Evolutionary conservation across 2,329 filamentous ascomycete genomes (phyloP), one percentile per base, ranked within the genome.

Genomic region (Chrysoporthe austroafricana): DNA sequence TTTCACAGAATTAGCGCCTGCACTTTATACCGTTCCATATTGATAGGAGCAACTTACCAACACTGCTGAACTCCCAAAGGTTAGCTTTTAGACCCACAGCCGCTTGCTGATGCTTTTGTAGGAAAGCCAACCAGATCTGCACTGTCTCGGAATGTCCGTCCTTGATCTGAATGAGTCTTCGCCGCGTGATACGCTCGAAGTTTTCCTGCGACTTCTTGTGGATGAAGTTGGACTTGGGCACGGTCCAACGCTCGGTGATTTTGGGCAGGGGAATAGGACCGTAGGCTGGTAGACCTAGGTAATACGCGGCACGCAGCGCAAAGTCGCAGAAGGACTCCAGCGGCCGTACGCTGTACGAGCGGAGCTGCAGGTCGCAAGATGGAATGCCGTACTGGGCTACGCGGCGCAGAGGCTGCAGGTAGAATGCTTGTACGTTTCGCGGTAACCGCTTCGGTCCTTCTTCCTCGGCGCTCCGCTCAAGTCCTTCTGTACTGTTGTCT

Each of bases 81-180:
- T 99, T 97, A 64, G 96, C 96, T 85, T 99, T 99, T 94, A 99
- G 96, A 74, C 96, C 96, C 52, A 98, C 90, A n/a, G 96, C 96
- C 73, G 96, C 92, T 77, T 96, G 97, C 54, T 94, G 92, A 77
- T 97, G 91, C 80, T 97, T 97, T 76, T 92, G 88, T 76, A 99
- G 79, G 77, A 97, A 98, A 0, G 93, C 94, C 68, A 99, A 82
- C 96, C 96, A 99, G 39, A 94, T 79, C 79, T 96, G 91, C 46
- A 99, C 94, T 0, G 89, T 90, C 77, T 97, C 93, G 0, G 94
- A 90, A 75, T 97, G 86, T 0, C 94, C 96, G 76, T 98, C 96
- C 72, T 93, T 91, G 75, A 99, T 96, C 80, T 97, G 94, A 63
- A 99, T 94, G 74, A 97, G 79, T 16, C 96, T 85, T 65, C 94